Evolutionary conservation across 208 protist genomes (phyloP).

Genomic region (Acanthamoeba lenticulata): DNA sequence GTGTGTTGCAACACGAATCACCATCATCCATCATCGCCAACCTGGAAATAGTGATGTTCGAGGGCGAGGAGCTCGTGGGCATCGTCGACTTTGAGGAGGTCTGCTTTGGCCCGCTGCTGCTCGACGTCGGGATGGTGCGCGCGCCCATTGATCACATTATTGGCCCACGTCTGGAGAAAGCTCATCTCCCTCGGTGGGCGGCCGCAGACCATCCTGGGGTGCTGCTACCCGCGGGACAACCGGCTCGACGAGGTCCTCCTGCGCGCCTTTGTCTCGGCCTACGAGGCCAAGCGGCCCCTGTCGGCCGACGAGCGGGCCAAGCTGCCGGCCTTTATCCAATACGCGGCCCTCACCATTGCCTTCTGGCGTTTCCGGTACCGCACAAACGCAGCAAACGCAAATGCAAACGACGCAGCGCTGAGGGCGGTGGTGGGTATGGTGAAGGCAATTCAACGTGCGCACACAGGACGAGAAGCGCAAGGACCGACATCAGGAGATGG

Average conservation of each 20-base stretch:
- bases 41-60: background rate
- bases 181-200: background rate
- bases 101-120: background rate
- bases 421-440: background rate
- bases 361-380: conserved; percentile 42
- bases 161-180: too few relatives aligned
- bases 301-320: background rate
- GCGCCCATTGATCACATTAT: too few relatives aligned
- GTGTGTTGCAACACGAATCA: too few relatives aligned
- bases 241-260: background rate
- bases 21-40: background rate
- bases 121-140: conserved; percentile 59
- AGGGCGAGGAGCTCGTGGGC: background rate
- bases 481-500: background rate
- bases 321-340: background rate
- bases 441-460: conserved; percentile 34
- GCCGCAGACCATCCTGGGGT: conserved; percentile 1
- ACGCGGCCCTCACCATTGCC: conserved; percentile 2
- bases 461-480: background rate
- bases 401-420: background rate
- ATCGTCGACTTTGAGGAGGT: conserved; percentile 67
- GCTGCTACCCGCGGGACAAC: conserved; percentile 40
- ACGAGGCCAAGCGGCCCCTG: conserved; percentile 1
- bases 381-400: too few relatives aligned
- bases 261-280: background rate